Evolutionary conservation across 164 flowering plant species (phyloP), one percentile per base, ranked within the genome.

Genomic region (Aristolochia contorta): DNA sequence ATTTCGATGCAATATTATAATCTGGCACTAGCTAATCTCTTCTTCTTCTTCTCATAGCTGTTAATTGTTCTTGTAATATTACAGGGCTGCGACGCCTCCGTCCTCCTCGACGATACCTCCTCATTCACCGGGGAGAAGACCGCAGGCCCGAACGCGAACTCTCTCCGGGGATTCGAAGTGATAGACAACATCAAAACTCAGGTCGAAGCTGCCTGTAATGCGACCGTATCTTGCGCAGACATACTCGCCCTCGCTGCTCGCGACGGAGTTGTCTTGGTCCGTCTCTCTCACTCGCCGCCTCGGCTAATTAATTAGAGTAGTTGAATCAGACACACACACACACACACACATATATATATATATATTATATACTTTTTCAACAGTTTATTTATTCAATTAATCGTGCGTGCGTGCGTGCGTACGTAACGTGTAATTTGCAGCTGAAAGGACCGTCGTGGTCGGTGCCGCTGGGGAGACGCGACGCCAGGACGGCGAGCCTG

Each of bases 381-480:
- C n/a, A n/a, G n/a, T n/a, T n/a, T n/a, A n/a, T n/a, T n/a, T n/a
- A n/a, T n/a, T n/a, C n/a, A n/a, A 27, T 5, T 27, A 27, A 2
- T 27, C 48, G 12, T 47, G 9, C 7, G 37, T 69, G 62, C n/a
- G n/a, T n/a, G n/a, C n/a, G n/a, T n/a, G n/a, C n/a, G n/a, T n/a
- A n/a, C n/a, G n/a, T n/a, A n/a, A n/a, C n/a, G n/a, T n/a, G n/a
- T n/a, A n/a, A n/a, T n/a, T n/a, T n/a, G n/a, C 65, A 86, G 91
- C 84, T 87, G 20, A 84, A 84, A 64, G 95, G 95, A 20, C 89
- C 89, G 6, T 54, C 19, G 8, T 87, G 95, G 95, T 45, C 73
- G 16, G 95, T 87, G 16, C 81, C 77, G 53, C 76, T 85, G 0
- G 95, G 95, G 57, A 78, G 95, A 68, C 74, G 91, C 65, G 95